Evolutionary conservation across 163 green algal genomes (phyloP).

Genomic region (Scenedesmus sp.): DNA sequence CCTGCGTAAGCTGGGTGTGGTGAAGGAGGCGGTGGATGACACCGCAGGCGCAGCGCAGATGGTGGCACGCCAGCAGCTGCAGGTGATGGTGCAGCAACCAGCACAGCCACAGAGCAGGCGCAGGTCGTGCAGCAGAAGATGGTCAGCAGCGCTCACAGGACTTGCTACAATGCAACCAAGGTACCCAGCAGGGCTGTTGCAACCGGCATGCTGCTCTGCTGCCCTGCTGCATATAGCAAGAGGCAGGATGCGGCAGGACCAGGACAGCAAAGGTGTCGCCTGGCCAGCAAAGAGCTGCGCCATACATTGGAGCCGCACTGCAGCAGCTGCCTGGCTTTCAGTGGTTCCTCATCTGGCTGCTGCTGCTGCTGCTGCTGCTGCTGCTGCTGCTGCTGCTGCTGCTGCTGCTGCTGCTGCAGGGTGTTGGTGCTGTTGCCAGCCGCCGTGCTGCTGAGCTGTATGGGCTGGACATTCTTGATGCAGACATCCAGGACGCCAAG

Average conservation of each 20-base stretch:
- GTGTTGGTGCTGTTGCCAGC: conserved; percentile 90
- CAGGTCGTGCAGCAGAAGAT: neutral
- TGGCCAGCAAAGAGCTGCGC: neutral
- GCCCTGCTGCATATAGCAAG: too few species aligned
- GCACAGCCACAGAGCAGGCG: neutral
- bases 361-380: conserved; percentile 50
- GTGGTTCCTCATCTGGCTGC: too few species aligned
- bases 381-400: neutral
- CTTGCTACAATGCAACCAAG: neutral
- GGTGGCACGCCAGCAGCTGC: conserved; percentile 57
- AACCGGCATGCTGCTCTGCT: too few species aligned
- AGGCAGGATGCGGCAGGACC: too few species aligned
- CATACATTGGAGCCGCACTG: neutral
- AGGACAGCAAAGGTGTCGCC: neutral
- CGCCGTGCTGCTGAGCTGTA: conserved; percentile 95
- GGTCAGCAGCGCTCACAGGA: neutral
- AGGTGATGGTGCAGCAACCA: conserved; percentile 14
- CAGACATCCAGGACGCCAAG: conserved; percentile 90
- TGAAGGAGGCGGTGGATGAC: conserved; percentile 93
- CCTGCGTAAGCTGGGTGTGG: conserved; percentile 77
- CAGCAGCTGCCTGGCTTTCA: neutral
- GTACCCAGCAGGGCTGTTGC: too few species aligned
- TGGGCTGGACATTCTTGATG: conserved; percentile 92
- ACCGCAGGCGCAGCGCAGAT: conserved; percentile 89
- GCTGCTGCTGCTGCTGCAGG: conserved; percentile 43